Percentiles rank a stretch among this genome's conserved stretches.
Evolutionary conservation across 2,329 filamentous ascomycete species (phyloP).

Genomic region (Curvularia verruculosa): DNA sequence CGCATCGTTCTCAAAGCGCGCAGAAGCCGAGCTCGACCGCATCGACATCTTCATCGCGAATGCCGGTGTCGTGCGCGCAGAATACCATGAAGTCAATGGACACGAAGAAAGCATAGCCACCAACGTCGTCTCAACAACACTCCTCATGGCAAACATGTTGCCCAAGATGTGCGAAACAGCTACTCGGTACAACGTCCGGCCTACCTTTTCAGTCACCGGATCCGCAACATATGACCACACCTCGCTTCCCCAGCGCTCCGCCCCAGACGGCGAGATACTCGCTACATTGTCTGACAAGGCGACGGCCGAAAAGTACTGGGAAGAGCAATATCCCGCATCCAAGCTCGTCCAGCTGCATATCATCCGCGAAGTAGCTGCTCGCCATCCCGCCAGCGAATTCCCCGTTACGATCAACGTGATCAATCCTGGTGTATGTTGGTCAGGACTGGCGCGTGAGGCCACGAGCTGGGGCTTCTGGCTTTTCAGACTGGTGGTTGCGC

Average conservation of each 20-base stretch:
- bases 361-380: slow-evolving; percentile 26
- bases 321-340: slow-evolving; percentile 28
- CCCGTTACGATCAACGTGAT: slow-evolving; percentile 38
- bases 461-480: slow-evolving; percentile 27
- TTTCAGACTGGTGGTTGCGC: slow-evolving; percentile 30
- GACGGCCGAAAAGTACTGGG: slow-evolving; percentile 10
- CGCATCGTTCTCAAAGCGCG: slow-evolving; percentile 25
- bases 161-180: slow-evolving; percentile 37
- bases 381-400: slow-evolving; percentile 5
- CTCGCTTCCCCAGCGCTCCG: slow-evolving; percentile 21
- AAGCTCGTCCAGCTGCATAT: slow-evolving; percentile 36
- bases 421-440: slow-evolving; percentile 32
- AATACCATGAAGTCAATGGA: slow-evolving; percentile 31
- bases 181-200: slow-evolving; percentile 15
- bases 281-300: slow-evolving; percentile 20
- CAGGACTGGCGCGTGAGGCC: slow-evolving; percentile 42
- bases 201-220: slow-evolving; percentile 22
- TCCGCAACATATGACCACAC: slow-evolving; percentile 20
- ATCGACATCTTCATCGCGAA: slow-evolving; percentile 45
- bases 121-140: slow-evolving; percentile 57
- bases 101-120: slow-evolving; percentile 57
- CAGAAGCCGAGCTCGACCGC: slow-evolving; percentile 25
- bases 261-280: slow-evolving; percentile 29
- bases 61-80: slow-evolving; percentile 35
- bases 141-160: slow-evolving; percentile 57